A percentile compares a stretch with the other conserved stretches of the same genome.
Evolutionary conservation across 768 basidiomycete species (phyloP).

Genomic region (Leucocoprinus birnbaumii): DNA sequence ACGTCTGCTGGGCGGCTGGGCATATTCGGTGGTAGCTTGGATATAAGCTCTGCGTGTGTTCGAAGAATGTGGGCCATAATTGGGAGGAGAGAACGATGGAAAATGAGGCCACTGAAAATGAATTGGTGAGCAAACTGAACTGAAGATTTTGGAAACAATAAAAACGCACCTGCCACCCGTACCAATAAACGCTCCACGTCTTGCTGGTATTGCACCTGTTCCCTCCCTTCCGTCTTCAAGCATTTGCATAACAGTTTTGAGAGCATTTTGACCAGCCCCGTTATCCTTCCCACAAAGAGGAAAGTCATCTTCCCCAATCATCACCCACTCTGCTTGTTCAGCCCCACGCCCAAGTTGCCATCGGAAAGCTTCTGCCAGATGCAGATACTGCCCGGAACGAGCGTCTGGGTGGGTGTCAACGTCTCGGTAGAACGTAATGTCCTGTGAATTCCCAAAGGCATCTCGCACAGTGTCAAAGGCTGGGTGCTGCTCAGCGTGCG

Average conservation of each 20-base stretch:
- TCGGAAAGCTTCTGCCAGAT: conserved; percentile 37
- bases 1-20: conserved; percentile 32
- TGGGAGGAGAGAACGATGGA: conserved; percentile 32
- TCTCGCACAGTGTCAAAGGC: conserved; percentile 26
- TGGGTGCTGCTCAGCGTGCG: conserved; percentile 28
- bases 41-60: conserved; percentile 24
- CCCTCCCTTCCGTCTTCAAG: conserved; percentile 21
- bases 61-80: conserved; percentile 29
- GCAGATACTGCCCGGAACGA: conserved; percentile 32
- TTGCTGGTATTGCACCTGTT: conserved; percentile 13
- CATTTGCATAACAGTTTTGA: conserved; percentile 28
- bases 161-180: conserved; percentile 31
- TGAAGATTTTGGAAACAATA: background rate
- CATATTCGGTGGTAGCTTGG: conserved; percentile 25
- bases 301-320: conserved; percentile 43
- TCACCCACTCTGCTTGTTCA: conserved; percentile 34
- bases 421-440: conserved; percentile 25
- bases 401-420: conserved; percentile 27
- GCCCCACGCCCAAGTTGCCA: conserved; percentile 25
- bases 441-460: background rate
- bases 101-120: conserved; percentile 31
- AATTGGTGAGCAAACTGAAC: background rate
- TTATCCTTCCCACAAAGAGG: conserved; percentile 35
- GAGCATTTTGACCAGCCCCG: conserved; percentile 25
- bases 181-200: conserved; percentile 36